Evolutionary conservation across 108 stramenopile genomes (phyloP).

Genomic region (Nitzschia sp.): DNA sequence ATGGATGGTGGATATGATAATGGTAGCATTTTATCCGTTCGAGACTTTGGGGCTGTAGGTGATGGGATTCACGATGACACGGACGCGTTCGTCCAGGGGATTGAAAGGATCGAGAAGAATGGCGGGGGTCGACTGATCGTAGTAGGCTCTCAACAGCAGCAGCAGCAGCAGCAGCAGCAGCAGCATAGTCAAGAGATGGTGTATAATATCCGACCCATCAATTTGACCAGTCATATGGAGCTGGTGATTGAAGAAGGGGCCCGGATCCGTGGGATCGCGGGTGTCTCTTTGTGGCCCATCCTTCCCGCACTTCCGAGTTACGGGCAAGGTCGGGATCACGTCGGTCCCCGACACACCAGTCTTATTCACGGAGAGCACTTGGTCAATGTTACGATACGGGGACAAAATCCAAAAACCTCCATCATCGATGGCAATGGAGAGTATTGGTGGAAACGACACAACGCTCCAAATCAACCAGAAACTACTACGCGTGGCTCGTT

Average conservation of each 20-base stretch:
- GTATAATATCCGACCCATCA: constrained; percentile 24
- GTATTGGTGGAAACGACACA: constrained; percentile 29
- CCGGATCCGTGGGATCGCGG: constrained; percentile 12
- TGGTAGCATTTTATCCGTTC: constrained; percentile 4
- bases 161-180: background rate
- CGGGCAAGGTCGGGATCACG: constrained; percentile 14
- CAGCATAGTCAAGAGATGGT: background rate
- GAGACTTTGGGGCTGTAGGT: constrained; percentile 39
- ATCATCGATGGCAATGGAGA: constrained; percentile 39
- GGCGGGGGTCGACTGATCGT: constrained; percentile 13
- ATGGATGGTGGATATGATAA: too few species aligned
- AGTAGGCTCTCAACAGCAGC: constrained; percentile 2
- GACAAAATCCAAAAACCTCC: constrained; percentile 6
- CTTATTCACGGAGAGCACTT: constrained; percentile 12
- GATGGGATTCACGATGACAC: constrained; percentile 40
- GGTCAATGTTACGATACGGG: constrained; percentile 28
- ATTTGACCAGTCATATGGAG: constrained; percentile 30
- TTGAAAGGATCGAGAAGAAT: background rate
- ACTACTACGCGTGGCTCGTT: constrained; percentile 23
- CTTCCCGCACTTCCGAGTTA: constrained; percentile 33
- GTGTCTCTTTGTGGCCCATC: constrained; percentile 19
- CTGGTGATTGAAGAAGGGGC: constrained; percentile 28
- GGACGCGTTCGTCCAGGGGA: constrained; percentile 18
- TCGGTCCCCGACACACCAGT: constrained; percentile 6
- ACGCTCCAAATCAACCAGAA: background rate